These are phyloP conservation scores for Alisma plantagoaquatica DNA, from an alignment of 106 monocot genomes.

Conservation along the genomic window DNA sequence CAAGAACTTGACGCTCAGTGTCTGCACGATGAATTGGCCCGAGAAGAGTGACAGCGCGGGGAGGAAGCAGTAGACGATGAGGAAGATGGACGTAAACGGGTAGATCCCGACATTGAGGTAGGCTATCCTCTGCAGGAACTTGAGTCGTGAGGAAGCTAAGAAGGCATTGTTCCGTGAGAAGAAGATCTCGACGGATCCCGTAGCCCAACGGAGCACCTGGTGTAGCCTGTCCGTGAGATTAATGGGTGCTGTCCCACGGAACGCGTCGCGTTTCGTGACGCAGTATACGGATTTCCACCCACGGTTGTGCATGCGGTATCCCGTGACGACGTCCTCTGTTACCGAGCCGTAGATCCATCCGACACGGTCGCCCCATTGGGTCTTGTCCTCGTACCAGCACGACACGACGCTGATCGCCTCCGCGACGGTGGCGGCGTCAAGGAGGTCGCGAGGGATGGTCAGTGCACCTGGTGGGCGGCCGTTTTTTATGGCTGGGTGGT, in stretches of 20 bases:
- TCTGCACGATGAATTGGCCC: constrained; percentile 83
- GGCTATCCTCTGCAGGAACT: constrained; percentile 58
- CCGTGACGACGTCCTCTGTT: constrained; percentile 85
- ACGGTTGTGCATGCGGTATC: constrained; percentile 82
- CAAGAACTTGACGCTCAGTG: constrained; percentile 60
- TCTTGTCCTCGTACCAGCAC: constrained; percentile 96
- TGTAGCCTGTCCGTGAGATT: constrained; percentile 89
- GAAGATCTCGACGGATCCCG: constrained; percentile 92
- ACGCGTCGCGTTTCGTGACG: constrained; percentile 81
- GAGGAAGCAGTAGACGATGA: constrained; percentile 82
- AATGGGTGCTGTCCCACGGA: constrained; percentile 90
- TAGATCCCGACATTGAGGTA: constrained; percentile 95
- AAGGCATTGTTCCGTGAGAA: constrained; percentile 90
- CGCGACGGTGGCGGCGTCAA: constrained; percentile 62
- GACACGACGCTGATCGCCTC: constrained; percentile 83
- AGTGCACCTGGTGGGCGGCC: constrained; percentile 63
- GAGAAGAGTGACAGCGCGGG: constrained; percentile 85
- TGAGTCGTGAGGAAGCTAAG: constrained; percentile 62
- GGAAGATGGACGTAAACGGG: constrained; percentile 82
- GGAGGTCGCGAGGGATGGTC: constrained; percentile 41
- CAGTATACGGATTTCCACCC: constrained; percentile 86
- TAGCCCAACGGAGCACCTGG: constrained; percentile 89
- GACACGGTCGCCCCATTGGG: constrained; percentile 65
- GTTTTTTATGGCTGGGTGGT: constrained; percentile 64
- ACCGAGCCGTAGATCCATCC: constrained; percentile 92